Percentiles rank a stretch among this genome's conserved stretches.
These are phyloP conservation scores for Penicillium paxilli DNA, from an alignment of 495 filamentous ascomycete species.

Conservation along the genomic window DNA sequence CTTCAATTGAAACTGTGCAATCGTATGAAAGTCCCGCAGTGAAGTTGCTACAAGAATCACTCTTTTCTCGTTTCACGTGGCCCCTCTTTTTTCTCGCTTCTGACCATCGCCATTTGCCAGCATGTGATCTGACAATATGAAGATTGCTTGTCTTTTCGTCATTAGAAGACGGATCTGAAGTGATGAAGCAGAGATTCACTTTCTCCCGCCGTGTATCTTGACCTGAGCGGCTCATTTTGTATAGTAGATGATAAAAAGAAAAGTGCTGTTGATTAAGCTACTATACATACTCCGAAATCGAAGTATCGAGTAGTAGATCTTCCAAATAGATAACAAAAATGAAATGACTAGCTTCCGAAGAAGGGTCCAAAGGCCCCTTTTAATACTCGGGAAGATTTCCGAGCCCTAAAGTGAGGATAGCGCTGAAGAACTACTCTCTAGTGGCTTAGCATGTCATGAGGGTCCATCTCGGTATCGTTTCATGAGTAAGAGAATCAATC, in stretches of 20 bases:
- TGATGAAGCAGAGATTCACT: constrained; percentile 2
- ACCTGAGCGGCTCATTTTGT: background rate
- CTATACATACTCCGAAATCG: background rate
- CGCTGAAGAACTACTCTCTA: background rate
- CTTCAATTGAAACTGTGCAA: background rate
- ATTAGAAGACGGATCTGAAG: constrained; percentile 3
- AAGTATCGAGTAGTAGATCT: background rate
- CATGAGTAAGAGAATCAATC: too few relatives aligned
- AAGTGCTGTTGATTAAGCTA: background rate
- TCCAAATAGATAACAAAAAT: background rate
- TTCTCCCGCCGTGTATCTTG: background rate
- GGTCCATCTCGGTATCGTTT: too few relatives aligned
- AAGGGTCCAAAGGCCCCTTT: background rate
- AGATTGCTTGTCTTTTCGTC: constrained; percentile 1
- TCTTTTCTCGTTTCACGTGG: background rate
- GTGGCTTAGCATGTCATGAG: background rate
- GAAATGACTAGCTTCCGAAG: background rate
- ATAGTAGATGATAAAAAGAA: background rate
- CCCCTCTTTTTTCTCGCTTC: background rate
- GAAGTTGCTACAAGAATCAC: background rate
- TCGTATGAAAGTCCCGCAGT: background rate
- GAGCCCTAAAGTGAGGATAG: background rate
- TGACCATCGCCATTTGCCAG: constrained; percentile 4
- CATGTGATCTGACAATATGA: constrained; percentile 6
- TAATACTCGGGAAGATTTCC: background rate